Conservation (phyloP, 1,139 yeast species). For the Casaregolazyma suthepensis region DNA sequence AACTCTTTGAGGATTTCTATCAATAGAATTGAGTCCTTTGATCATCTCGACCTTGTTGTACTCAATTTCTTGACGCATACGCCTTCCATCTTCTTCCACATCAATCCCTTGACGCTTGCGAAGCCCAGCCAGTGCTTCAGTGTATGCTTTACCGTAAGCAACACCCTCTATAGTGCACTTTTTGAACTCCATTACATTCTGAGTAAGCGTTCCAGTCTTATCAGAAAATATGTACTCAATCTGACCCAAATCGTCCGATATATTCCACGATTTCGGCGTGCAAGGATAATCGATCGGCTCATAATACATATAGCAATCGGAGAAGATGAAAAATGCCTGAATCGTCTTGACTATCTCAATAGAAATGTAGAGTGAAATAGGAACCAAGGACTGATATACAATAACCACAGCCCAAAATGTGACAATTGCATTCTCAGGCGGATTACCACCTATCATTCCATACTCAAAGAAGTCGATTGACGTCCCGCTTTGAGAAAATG, state of each 20-base stretch:
- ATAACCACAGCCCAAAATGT: conserved; percentile 87
- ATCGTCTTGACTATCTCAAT: conserved; percentile 91
- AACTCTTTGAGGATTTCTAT: conserved; percentile 52
- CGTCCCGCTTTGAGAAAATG: conserved; percentile 46
- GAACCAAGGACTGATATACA: conserved; percentile 85
- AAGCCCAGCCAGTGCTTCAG: conserved; percentile 92
- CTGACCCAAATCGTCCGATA: conserved; percentile 95
- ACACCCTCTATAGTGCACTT: conserved; percentile 86
- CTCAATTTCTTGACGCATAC: conserved; percentile 57
- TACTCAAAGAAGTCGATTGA: conserved; percentile 70
- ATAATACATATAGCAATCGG: conserved; percentile 83
- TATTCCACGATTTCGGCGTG: conserved; percentile 94
- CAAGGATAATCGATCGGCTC: conserved; percentile 86
- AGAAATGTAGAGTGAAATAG: conserved; percentile 89
- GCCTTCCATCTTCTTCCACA: conserved; percentile 58
- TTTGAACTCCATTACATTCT: conserved; percentile 94
- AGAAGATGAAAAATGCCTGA: conserved; percentile 89
- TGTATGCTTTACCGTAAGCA: conserved; percentile 88
- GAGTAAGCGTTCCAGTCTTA: conserved; percentile 95
- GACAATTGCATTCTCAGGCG: conserved; percentile 76
- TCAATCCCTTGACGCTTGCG: conserved; percentile 84
- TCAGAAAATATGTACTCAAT: conserved; percentile 94
- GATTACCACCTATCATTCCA: conserved; percentile 54
- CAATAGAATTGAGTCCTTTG: conserved; percentile 41
- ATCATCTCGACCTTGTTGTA: conserved; percentile 65